phyloP scores from a whole-genome alignment of 2,329 filamentous ascomycete species.

The Microdochium nivale region DNA sequence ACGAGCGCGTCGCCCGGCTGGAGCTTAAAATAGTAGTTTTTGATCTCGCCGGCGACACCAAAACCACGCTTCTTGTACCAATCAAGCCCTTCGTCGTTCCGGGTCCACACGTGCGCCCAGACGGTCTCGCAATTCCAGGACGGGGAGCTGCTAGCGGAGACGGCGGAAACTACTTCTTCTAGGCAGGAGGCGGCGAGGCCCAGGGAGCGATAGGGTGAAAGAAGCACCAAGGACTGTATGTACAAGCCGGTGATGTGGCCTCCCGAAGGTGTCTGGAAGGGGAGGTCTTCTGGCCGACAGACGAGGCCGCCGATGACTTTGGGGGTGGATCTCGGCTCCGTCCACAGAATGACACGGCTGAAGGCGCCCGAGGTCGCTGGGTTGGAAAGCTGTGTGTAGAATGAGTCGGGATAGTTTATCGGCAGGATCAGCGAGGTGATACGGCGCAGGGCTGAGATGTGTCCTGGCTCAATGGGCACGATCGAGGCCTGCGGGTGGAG shows the following conservation, averaged over 20 bases:
- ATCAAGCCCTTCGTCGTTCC: constrained; percentile 51
- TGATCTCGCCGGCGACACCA: constrained; percentile 31
- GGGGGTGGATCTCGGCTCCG: constrained; percentile 26
- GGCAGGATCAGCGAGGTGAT: constrained; percentile 59
- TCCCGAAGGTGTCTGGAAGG: constrained; percentile 17
- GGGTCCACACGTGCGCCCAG: constrained; percentile 62
- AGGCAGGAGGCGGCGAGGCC: constrained; percentile 51
- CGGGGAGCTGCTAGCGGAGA: constrained; percentile 24
- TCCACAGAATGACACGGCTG: constrained; percentile 53
- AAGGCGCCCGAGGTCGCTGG: constrained; percentile 40
- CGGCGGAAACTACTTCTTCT: constrained; percentile 34
- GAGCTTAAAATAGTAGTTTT: constrained; percentile 54
- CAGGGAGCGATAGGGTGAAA: constrained; percentile 53
- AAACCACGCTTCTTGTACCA: constrained; percentile 58
- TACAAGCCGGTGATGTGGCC: constrained; percentile 42
- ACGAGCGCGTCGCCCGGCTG: constrained; percentile 54
- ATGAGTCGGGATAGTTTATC: constrained; percentile 54
- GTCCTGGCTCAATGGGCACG: constrained; percentile 36
- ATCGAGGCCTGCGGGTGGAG: constrained; percentile 42
- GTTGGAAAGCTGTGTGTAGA: constrained; percentile 48
- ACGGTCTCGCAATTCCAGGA: constrained; percentile 32
- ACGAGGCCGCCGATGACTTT: constrained; percentile 55
- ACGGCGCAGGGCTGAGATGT: constrained; percentile 51
- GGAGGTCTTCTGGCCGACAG: constrained; percentile 49
- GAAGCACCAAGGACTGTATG: constrained; percentile 54